Conservation (phyloP, 176 grass and related monocot species). For the Cenchrus fungigraminus region DNA sequence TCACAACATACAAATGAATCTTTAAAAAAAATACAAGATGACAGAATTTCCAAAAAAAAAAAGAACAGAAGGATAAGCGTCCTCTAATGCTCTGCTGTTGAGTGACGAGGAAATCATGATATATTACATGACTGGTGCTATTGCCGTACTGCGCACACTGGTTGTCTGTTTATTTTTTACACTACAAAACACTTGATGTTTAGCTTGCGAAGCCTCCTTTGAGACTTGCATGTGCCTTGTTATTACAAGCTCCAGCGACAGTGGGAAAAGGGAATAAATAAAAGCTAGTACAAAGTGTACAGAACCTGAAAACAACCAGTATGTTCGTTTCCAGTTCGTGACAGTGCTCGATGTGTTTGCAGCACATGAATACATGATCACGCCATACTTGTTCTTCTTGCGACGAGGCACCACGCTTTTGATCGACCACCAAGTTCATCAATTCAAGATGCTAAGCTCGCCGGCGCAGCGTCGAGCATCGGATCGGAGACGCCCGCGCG, state of each 20-base stretch:
- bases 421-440: not conserved
- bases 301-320: slow-evolving; percentile 19
- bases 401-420: not conserved
- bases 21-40: too few species aligned
- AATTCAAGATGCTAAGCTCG: not conserved
- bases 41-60: too few species aligned
- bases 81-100: too few species aligned
- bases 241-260: not conserved
- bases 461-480: slow-evolving; percentile 46
- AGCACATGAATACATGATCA: not conserved
- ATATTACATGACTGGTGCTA: not conserved
- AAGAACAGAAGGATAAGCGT: too few species aligned
- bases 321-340: not conserved
- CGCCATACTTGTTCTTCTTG: not conserved
- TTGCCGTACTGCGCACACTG: slow-evolving; percentile 11
- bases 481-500: slow-evolving; percentile 28
- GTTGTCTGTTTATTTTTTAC: not conserved
- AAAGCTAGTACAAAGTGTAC: not conserved
- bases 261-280: not conserved
- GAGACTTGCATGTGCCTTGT: not conserved
- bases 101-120: too few species aligned
- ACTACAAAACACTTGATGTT: not conserved
- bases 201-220: slow-evolving; percentile 29
- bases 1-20: too few species aligned
- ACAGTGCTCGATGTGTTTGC: not conserved